These are phyloP conservation scores for Trametes polyzona DNA, from an alignment of 1,284 basidiomycete genomes.

Conservation along the genomic window DNA sequence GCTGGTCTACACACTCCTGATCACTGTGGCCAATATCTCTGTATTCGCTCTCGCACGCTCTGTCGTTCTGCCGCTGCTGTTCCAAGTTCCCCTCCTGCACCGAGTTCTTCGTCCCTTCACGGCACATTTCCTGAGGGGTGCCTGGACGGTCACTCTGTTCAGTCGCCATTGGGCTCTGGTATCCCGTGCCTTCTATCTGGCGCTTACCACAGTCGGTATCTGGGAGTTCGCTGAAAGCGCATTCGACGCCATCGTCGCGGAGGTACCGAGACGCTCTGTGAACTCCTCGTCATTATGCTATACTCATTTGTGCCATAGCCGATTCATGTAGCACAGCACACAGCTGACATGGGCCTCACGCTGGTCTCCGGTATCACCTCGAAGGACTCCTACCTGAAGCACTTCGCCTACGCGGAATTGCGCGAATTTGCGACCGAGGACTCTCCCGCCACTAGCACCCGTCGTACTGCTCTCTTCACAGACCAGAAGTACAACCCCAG, in stretches of 20 bases:
- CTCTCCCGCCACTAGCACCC: conserved; percentile 40
- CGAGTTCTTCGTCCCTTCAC: conserved; percentile 58
- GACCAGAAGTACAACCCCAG: conserved; percentile 71
- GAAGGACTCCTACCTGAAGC: conserved; percentile 50
- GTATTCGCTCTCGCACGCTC: conserved; percentile 50
- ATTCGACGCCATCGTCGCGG: conserved; percentile 57
- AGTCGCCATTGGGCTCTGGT: conserved; percentile 50
- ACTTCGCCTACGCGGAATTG: conserved; percentile 63
- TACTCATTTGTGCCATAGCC: conserved; percentile 42
- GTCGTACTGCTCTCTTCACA: conserved; percentile 62
- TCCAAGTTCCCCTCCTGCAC: conserved; percentile 54
- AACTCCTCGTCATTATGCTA: not conserved
- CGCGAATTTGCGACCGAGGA: conserved; percentile 47
- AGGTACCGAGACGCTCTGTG: conserved; percentile 38
- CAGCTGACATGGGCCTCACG: conserved; percentile 53
- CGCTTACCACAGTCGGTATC: conserved; percentile 49
- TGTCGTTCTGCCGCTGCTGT: conserved; percentile 53
- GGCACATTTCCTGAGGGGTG: conserved; percentile 62
- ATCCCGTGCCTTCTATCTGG: conserved; percentile 51
- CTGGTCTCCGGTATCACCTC: conserved; percentile 65
- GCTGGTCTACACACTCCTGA: conserved; percentile 44
- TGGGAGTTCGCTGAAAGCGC: conserved; percentile 67
- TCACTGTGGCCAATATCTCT: conserved; percentile 42
- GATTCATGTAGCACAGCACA: conserved; percentile 42
- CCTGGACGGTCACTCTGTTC: conserved; percentile 56